phyloP scores from a whole-genome alignment of 2,329 filamentous ascomycete species.

The Cadophora luteo-olivacea region DNA sequence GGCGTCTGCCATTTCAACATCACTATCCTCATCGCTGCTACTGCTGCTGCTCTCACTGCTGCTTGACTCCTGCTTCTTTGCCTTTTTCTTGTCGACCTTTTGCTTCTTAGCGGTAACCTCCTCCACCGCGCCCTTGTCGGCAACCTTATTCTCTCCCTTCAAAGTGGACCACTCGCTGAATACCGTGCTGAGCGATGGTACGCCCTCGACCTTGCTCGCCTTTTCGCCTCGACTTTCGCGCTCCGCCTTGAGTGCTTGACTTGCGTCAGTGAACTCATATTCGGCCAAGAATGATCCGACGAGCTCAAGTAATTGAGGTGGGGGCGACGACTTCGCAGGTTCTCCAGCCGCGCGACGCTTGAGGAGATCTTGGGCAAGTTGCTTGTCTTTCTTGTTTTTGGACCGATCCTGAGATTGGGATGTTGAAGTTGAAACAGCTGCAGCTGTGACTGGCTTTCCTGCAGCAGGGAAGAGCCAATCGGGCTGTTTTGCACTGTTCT shows the following conservation, averaged over 20 bases:
- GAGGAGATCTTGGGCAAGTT: conserved; percentile 41
- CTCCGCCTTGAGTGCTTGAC: conserved; percentile 68
- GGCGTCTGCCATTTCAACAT: conserved; percentile 46
- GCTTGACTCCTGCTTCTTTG: conserved; percentile 44
- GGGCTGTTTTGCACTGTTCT: conserved; percentile 35
- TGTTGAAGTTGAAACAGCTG: conserved; percentile 20
- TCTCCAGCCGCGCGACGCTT: conserved; percentile 37
- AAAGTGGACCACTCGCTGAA: conserved; percentile 49
- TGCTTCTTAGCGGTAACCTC: conserved; percentile 29
- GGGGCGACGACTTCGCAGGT: conserved; percentile 49
- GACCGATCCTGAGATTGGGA: conserved; percentile 29
- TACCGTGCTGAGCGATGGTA: conserved; percentile 45
- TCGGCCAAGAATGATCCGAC: conserved; percentile 71
- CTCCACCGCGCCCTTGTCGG: conserved; percentile 22
- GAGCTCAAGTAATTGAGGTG: conserved; percentile 69
- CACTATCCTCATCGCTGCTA: conserved; percentile 37
- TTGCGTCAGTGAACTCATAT: conserved; percentile 68
- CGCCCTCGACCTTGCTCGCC: conserved; percentile 53
- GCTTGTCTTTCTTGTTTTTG: conserved; percentile 41
- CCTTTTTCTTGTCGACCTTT: conserved; percentile 40
- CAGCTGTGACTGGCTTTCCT: conserved; percentile 28
- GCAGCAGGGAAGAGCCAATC: conserved; percentile 44
- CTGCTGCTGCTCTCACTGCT: conserved; percentile 46
- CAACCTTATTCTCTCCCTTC: conserved; percentile 32
- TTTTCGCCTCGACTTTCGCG: conserved; percentile 49